Evolutionary conservation across 345 rosid genomes (phyloP).

Genomic region (Syzygium jambos): DNA sequence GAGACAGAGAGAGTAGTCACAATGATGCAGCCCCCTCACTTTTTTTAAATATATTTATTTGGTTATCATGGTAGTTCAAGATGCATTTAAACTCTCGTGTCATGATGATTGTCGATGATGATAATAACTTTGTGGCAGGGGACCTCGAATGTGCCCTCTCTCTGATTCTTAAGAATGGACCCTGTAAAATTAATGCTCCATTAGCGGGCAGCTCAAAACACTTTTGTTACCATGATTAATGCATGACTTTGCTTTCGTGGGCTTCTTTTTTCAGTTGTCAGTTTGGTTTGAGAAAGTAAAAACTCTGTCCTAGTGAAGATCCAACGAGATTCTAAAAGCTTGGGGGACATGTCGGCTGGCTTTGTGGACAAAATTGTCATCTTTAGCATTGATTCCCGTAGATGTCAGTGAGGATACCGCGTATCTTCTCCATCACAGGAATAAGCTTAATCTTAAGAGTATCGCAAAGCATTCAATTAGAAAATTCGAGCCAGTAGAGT

Average conservation of each 20-base stretch:
- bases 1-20: background rate
- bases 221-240: background rate
- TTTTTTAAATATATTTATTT: background rate
- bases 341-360: background rate
- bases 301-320: background rate
- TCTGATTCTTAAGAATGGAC: background rate
- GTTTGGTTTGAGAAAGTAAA: background rate
- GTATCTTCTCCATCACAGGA: background rate
- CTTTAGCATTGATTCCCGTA: background rate
- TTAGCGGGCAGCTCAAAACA: background rate
- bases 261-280: background rate
- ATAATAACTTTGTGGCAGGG: background rate
- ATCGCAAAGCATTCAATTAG: background rate
- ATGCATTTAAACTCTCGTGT: background rate
- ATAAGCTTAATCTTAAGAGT: background rate
- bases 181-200: background rate
- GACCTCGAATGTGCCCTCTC: background rate
- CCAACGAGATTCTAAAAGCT: background rate
- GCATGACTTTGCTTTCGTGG: background rate
- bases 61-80: background rate
- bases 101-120: background rate
- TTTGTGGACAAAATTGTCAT: background rate
- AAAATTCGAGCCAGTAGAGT: background rate
- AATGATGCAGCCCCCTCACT: background rate
- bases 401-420: background rate